These are phyloP conservation scores for Tagetes patula DNA, from an alignment of 129 eudicot genomes.

Conservation along the genomic window DNA sequence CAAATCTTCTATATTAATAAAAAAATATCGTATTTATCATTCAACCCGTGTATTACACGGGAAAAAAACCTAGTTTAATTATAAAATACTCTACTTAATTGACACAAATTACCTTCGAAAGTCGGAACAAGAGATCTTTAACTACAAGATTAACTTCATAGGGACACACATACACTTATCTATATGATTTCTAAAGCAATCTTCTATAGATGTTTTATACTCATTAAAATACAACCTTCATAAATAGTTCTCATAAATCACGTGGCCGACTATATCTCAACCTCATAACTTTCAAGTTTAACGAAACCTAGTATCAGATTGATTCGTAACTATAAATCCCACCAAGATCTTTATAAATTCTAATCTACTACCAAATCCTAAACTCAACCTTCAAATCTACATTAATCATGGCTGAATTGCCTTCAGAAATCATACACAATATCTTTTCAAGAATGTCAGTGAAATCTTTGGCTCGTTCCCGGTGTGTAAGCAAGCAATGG, in stretches of 20 bases:
- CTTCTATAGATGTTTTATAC: too few relatives aligned
- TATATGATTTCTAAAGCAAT: too few relatives aligned
- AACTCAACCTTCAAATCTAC: not conserved
- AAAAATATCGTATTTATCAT: too few relatives aligned
- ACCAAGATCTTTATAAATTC: not conserved
- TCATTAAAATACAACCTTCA: not conserved
- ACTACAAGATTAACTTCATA: too few relatives aligned
- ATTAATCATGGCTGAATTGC: not conserved
- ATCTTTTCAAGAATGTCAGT: slow-evolving; percentile 18
- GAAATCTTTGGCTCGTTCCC: slow-evolving; percentile 1
- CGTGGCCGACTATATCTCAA: not conserved
- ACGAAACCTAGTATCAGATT: not conserved
- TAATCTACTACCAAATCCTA: not conserved
- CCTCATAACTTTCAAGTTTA: not conserved
- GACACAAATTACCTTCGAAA: too few relatives aligned
- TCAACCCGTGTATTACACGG: too few relatives aligned
- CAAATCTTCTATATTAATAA: too few relatives aligned
- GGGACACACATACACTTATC: too few relatives aligned
- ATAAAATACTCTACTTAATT: too few relatives aligned
- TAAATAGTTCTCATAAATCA: not conserved
- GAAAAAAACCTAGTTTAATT: too few relatives aligned
- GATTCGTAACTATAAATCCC: not conserved
- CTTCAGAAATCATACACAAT: not conserved
- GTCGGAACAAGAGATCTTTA: too few relatives aligned
- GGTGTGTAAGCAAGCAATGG: slow-evolving; percentile 7